Conservation (phyloP, 208 protist species). For the Crithidia bombi region DNA sequence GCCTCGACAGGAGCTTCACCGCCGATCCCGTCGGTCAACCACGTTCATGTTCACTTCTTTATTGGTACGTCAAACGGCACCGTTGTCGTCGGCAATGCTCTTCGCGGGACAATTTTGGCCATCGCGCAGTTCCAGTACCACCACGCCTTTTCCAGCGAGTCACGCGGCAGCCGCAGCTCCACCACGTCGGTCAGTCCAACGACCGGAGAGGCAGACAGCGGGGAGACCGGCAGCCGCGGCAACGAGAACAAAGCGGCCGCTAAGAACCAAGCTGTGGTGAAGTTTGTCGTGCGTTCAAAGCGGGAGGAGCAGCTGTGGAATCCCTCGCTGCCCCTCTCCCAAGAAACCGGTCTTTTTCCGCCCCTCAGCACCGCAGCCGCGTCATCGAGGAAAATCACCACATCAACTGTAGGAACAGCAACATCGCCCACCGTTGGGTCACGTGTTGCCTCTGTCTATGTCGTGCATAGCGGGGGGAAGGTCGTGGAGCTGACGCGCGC, state of each 20-base stretch:
- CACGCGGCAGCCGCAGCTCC: conserved; percentile 11
- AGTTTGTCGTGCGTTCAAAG: conserved; percentile 53
- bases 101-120: conserved; percentile 75
- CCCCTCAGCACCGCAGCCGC: neutral
- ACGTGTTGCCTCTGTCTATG: conserved; percentile 45
- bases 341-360: neutral
- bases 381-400: neutral
- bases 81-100: conserved; percentile 78
- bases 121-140: conserved; percentile 71
- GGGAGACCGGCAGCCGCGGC: neutral
- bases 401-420: neutral
- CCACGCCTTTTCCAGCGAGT: conserved; percentile 18
- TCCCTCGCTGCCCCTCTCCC: conserved; percentile 22
- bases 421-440: conserved; percentile 17
- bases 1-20: neutral
- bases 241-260: neutral
- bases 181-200: conserved; percentile 4
- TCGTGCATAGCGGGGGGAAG: conserved; percentile 68
- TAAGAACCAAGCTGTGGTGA: conserved; percentile 52
- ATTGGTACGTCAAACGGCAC: conserved; percentile 86
- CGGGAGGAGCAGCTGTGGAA: conserved; percentile 36
- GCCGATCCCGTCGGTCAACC: conserved; percentile 8
- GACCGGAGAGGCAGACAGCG: neutral
- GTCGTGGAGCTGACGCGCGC: conserved; percentile 61
- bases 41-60: conserved; percentile 77